These are phyloP conservation scores for Beta vulgaris DNA, from an alignment of 148 eudicot genomes.

Conservation along the genomic window DNA sequence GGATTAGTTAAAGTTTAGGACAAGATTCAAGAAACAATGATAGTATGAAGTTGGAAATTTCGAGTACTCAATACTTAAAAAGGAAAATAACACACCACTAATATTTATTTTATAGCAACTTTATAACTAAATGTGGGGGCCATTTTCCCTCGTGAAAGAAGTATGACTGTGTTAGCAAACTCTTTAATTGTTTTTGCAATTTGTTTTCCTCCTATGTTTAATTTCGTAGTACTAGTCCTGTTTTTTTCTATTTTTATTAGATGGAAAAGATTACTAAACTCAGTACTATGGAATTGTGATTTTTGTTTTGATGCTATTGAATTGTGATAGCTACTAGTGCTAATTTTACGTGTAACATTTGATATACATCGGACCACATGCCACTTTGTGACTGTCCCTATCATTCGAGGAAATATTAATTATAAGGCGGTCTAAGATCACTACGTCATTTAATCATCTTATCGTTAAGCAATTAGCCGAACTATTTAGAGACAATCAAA, in stretches of 20 bases:
- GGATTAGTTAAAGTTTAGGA: constrained; percentile 1
- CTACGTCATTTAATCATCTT: background rate
- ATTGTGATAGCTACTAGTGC: background rate
- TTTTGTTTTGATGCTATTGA: too few relatives aligned
- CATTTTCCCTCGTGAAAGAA: constrained; percentile 7
- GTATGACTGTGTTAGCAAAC: background rate
- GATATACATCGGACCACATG: constrained; percentile 14
- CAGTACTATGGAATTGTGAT: background rate
- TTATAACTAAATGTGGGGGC: background rate
- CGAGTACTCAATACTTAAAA: background rate
- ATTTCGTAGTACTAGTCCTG: background rate
- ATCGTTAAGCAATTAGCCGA: too few relatives aligned
- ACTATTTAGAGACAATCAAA: too few relatives aligned
- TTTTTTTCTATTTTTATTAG: constrained; percentile 12
- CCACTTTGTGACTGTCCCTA: background rate
- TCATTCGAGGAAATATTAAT: background rate
- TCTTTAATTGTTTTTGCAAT: background rate
- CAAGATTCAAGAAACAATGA: background rate
- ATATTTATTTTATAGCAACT: constrained; percentile 2
- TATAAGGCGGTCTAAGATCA: constrained; percentile 4
- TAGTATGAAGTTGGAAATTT: background rate
- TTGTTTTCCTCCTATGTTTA: constrained; percentile 12
- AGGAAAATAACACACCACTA: background rate
- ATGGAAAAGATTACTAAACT: constrained; percentile 9
- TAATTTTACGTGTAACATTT: background rate